Percentiles rank a stretch among this genome's conserved stretches.
Evolutionary conservation across 2,329 filamentous ascomycete species (phyloP).

Genomic region (Amesomyces nigricolor): DNA sequence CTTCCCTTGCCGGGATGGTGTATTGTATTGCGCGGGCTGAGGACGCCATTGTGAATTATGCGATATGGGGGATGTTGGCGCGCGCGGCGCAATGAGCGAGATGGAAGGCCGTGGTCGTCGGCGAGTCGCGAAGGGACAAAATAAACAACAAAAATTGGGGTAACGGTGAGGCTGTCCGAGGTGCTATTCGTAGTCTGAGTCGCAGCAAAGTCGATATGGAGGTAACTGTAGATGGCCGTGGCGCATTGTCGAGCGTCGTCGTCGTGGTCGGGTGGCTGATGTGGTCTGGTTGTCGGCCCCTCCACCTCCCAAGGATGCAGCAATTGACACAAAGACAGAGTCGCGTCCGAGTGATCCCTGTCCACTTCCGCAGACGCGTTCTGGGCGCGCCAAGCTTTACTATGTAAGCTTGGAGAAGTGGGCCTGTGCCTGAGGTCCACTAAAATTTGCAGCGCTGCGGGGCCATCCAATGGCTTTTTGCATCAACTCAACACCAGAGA

Average conservation of each 20-base stretch:
- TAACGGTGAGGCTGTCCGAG: not conserved
- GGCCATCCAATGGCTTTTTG: slow-evolving; percentile 1
- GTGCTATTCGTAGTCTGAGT: slow-evolving; percentile 3
- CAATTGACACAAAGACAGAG: not conserved
- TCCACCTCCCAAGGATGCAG: slow-evolving; percentile 8
- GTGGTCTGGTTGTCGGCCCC: not conserved
- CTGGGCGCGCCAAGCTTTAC: no score
- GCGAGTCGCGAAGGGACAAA: slow-evolving; percentile 1
- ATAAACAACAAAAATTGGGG: not conserved
- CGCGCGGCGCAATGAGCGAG: not conserved
- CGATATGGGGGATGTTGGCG: not conserved
- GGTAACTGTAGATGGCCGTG: not conserved
- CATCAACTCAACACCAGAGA: not conserved
- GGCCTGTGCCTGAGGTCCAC: slow-evolving; percentile 3
- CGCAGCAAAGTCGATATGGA: not conserved
- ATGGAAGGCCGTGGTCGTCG: not conserved
- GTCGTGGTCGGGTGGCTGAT: slow-evolving; percentile 3
- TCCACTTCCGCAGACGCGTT: slow-evolving; percentile 19
- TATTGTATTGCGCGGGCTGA: slow-evolving; percentile 26
- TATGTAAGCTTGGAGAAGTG: not conserved
- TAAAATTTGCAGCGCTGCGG: slow-evolving; percentile 8
- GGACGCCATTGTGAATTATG: slow-evolving; percentile 22
- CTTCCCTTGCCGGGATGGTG: slow-evolving; percentile 32
- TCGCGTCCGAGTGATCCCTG: slow-evolving; percentile 12
- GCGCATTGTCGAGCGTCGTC: slow-evolving; percentile 4